These are phyloP conservation scores for Schizosaccharomyces japonicus DNA, from an alignment of 805 yeast genomes.

Conservation along the genomic window DNA sequence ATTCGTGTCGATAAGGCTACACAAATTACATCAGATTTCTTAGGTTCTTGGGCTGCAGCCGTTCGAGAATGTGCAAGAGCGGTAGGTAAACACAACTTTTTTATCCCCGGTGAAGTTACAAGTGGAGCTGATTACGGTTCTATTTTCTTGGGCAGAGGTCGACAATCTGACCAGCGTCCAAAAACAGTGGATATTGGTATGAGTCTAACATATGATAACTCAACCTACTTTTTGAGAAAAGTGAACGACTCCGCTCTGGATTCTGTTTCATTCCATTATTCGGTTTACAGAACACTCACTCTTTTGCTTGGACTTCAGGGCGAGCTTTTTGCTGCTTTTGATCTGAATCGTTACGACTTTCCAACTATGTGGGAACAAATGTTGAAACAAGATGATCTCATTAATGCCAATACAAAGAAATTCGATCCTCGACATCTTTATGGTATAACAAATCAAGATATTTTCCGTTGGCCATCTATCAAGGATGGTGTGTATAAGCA, in stretches of 20 bases:
- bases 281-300: background rate
- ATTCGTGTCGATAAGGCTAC: constrained; percentile 3
- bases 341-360: background rate
- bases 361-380: background rate
- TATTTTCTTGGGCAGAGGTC: constrained; percentile 1
- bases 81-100: constrained; percentile 1
- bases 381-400: background rate
- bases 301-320: background rate
- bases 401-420: constrained; percentile 2
- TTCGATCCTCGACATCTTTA: constrained; percentile 3
- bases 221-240: background rate
- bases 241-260: background rate
- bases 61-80: background rate
- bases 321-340: background rate
- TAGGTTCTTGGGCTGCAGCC: background rate
- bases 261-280: constrained; percentile 1
- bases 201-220: background rate
- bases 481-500: background rate
- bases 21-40: background rate
- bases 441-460: constrained; percentile 3
- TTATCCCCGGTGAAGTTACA: constrained; percentile 1
- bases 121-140: constrained; percentile 1
- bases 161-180: constrained; percentile 1
- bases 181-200: background rate
- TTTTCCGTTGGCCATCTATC: constrained; percentile 3